Conservation (phyloP, 148 eudicot genomes). For the Fagopyrum tataricum region DNA sequence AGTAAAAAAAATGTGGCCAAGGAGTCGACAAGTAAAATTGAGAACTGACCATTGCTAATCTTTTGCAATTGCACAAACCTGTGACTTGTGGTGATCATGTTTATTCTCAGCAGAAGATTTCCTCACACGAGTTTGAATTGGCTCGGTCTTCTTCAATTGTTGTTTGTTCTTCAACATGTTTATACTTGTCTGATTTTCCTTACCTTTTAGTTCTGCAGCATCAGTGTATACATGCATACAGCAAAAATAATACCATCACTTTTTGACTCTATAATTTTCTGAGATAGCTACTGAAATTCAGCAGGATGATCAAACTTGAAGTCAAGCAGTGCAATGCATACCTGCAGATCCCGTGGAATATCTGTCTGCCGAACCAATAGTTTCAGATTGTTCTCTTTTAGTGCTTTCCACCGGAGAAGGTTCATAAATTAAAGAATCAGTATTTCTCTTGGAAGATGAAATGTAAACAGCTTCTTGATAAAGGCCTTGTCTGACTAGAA, state of each 20-base stretch:
- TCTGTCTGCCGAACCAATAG: constrained; percentile 15
- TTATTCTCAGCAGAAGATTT: background rate
- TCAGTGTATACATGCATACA: background rate
- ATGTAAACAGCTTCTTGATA: constrained; percentile 54
- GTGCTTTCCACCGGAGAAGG: constrained; percentile 18
- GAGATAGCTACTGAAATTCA: background rate
- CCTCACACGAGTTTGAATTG: constrained; percentile 24
- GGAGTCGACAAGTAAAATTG: background rate
- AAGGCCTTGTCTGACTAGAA: constrained; percentile 51
- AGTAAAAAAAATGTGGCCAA: background rate
- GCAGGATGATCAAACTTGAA: constrained; percentile 1
- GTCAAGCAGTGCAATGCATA: constrained; percentile 22
- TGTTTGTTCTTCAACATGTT: constrained; percentile 25
- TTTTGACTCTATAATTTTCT: background rate
- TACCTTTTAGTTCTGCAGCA: constrained; percentile 19
- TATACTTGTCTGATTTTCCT: constrained; percentile 33
- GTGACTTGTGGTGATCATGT: constrained; percentile 13
- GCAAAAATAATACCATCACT: background rate
- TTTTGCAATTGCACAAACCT: constrained; percentile 8
- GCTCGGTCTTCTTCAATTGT: constrained; percentile 28
- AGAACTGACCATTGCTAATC: background rate
- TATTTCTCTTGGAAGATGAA: constrained; percentile 35
- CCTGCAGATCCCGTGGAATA: constrained; percentile 12
- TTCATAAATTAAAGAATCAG: background rate
- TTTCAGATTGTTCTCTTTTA: constrained; percentile 27